Base-by-base conservation (phyloP, 768 basidiomycete genomes). In the Hericium rajendrae region DNA sequence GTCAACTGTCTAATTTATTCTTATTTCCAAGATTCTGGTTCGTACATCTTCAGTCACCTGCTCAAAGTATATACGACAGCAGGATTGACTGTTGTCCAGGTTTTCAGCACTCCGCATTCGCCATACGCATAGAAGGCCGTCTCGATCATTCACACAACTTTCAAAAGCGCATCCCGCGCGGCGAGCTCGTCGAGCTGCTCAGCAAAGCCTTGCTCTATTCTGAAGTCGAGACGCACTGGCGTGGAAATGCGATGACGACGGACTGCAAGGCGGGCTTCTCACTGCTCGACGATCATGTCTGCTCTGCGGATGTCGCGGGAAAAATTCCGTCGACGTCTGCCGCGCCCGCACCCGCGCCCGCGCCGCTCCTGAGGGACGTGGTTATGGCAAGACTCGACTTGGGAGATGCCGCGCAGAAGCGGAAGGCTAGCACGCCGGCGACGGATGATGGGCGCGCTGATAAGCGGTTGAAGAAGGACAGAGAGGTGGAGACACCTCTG, bases 181-280 rank as follows among this genome's bases (percentile, higher is more conserved):
- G 91, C 11, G 88, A 91, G 67, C 78, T 93, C 24, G 74, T 91
- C 41, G 88, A 92, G 57, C 81, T 91, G 22, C 79, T 93, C 38
- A 78, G 80, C 67, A 92, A 90, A 71, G 83, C 91, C 3, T 73
- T 93, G 16, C 78, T 92, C 10, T 93, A 90, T 62, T 74, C 78
- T 18, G 91, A 93, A 71, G 87, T 88, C 54, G 91, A 93, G 73
- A 78, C 84, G 6, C 91, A 92, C 64, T 92, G 87, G 84, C 80
- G 81, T 59, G 78, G 77, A 9, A 82, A 82, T 65, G 73, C 75
- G 38, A 71, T 86, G 58, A 77, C 81, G 6, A 75, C 73, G 48
- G 82, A 79, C 63, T 93, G 91, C 77, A 84, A 81, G 65, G 74
- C 78, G 38, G 69, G 76, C 11, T 91, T 92, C 73, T 84, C 86